phyloP scores from a whole-genome alignment of 2,329 filamentous ascomycete species.

The Aureobasidium sp. region DNA sequence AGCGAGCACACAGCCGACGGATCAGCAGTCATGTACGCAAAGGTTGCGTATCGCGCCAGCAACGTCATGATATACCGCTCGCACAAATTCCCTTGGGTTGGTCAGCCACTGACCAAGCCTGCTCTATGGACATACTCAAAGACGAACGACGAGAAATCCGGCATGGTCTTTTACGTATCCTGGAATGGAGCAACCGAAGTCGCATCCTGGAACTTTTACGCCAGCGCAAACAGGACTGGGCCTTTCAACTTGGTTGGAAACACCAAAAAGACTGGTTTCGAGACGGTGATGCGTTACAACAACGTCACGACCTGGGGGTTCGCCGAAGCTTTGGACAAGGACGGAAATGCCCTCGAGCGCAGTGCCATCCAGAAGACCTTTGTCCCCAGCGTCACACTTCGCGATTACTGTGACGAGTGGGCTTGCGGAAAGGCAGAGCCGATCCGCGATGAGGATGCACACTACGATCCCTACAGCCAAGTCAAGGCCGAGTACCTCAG shows the following conservation, averaged over 20 bases:
- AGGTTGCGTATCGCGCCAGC: conserved; percentile 33
- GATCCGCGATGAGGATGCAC: conserved; percentile 11
- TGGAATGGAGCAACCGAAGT: conserved; percentile 45
- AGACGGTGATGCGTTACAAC: conserved; percentile 28
- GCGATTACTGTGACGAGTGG: conserved; percentile 25
- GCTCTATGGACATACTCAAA: conserved; percentile 30
- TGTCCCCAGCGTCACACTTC: conserved; percentile 25
- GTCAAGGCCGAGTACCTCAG: conserved; percentile 19
- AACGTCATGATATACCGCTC: conserved; percentile 46
- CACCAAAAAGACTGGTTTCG: conserved; percentile 35
- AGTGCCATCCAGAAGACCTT: conserved; percentile 29
- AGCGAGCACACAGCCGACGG: conserved; percentile 41
- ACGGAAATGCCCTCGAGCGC: conserved; percentile 23
- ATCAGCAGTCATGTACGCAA: conserved; percentile 43
- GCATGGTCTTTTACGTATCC: conserved; percentile 42
- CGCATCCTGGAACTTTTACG: conserved; percentile 43
- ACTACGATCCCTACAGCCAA: conserved; percentile 19
- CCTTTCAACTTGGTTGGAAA: conserved; percentile 32
- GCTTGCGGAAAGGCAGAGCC: conserved; percentile 23
- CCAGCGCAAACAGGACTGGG: conserved; percentile 26
- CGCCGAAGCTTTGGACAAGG: conserved; percentile 26
- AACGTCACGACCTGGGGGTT: conserved; percentile 23
- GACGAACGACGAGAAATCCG: conserved; percentile 20
- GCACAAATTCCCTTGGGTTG: conserved; percentile 47
- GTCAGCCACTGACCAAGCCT: conserved; percentile 35